Base-by-base conservation (phyloP, 2,329 filamentous ascomycete species). In the Raffaelea arxii region DNA sequence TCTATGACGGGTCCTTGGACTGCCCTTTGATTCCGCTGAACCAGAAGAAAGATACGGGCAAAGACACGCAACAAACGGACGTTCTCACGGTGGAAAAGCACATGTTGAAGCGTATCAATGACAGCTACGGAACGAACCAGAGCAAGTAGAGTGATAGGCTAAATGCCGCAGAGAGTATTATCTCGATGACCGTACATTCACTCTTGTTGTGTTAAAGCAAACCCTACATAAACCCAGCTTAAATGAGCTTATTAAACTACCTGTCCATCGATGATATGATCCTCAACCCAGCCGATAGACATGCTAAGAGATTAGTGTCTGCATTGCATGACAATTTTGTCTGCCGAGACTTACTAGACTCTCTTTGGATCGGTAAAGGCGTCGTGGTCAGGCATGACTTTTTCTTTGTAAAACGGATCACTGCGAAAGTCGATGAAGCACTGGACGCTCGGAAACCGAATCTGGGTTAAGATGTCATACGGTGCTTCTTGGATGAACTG, bases 21-120 rank as follows among this genome's bases (percentile, higher is more conserved):
- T 37, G 35, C 35, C 11, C 35, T 11, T 6, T 37, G 11, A 18
- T 37, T 7, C 35, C 35, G 35, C 35, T 37, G 35, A 37, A 9
- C 7, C 11, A 18, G 11, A 6, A 37, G 35, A 37, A 6, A 11
- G 35, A 7, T 11, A 18, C 7, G 9, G 27, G 27, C 27, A 9
- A 30, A 16, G 27, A 30, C 35, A 18, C 35, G 7, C 11, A 9
- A 18, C 11, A 11, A n/a, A 18, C 11, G 35, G 35, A 37, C 3
- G 50, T 53, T 11, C 25, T 59, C 30, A 62, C 58, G 6, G 58
- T 58, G 2, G 59, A 61, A 47, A 55, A 57, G 43, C 57, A 62
- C 38, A 59, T 62, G 59, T 46, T 62, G 24, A 53, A 59, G 44
- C 43, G 60, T 6, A 54, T 59, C 25, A 54, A 55, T 4, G 54